A percentile compares a stretch with the other conserved stretches of the same genome.
These are phyloP conservation scores for Vishniacozyma victoriae DNA, from an alignment of 768 basidiomycete genomes.

Conservation along the genomic window DNA sequence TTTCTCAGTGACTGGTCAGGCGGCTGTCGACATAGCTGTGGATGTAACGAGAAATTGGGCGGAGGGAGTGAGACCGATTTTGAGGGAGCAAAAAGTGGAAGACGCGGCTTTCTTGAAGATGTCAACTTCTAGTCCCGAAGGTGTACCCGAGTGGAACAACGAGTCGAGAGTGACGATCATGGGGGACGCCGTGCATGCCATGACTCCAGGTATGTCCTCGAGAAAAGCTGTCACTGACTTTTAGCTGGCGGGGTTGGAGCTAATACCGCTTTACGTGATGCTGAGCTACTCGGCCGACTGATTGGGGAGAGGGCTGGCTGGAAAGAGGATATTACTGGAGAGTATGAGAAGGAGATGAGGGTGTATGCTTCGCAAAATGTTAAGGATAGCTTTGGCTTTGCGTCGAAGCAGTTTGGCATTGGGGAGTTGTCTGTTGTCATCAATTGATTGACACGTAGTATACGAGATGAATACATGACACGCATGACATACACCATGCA, in stretches of 20 bases:
- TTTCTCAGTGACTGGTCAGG: constrained; percentile 12
- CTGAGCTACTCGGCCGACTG: constrained; percentile 15
- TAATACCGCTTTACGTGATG: constrained; percentile 22
- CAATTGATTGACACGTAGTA: too few species aligned
- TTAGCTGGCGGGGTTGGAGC: constrained; percentile 28
- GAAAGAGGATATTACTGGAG: constrained; percentile 13
- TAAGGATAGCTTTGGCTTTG: constrained; percentile 11
- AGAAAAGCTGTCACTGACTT: too few species aligned
- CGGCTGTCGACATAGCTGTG: constrained; percentile 14
- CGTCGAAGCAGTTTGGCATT: constrained; percentile 7
- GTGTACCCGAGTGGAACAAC: constrained; percentile 23
- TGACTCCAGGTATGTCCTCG: too few species aligned
- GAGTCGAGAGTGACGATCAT: constrained; percentile 24
- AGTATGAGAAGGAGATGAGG: constrained; percentile 27
- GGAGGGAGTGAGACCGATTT: constrained; percentile 11
- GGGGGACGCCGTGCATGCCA: constrained; percentile 25
- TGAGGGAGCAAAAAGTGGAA: constrained; percentile 11
- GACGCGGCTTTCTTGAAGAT: constrained; percentile 28
- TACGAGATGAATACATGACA: too few species aligned
- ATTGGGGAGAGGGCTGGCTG: constrained; percentile 14
- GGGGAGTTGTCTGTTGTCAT: too few species aligned
- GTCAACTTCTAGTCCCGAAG: constrained; percentile 11
- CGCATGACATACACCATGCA: too few species aligned
- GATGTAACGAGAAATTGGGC: constrained; percentile 12
- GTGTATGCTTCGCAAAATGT: constrained; percentile 20